Conservation (phyloP, 257 asterid genomes). For the Solanum etuberosum region DNA sequence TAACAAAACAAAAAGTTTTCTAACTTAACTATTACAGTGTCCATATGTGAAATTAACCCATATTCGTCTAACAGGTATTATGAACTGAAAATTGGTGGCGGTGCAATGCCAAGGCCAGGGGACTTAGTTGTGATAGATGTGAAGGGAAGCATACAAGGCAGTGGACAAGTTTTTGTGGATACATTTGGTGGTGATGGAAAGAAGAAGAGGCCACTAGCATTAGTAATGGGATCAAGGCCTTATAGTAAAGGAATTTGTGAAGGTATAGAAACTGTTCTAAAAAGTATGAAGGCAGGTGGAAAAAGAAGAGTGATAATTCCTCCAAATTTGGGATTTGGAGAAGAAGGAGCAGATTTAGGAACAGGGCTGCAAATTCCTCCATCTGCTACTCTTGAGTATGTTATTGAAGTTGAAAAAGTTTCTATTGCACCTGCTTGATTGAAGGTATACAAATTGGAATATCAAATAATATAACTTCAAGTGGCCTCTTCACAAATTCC, state of each 20-base stretch:
- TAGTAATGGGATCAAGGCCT: slow-evolving; percentile 80
- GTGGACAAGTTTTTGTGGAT: slow-evolving; percentile 53
- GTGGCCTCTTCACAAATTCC: too few relatives aligned
- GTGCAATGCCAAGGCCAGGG: slow-evolving; percentile 48
- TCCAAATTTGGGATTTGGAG: slow-evolving; percentile 62
- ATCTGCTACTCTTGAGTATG: slow-evolving; percentile 63
- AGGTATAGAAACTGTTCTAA: slow-evolving; percentile 55
- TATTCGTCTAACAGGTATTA: slow-evolving; percentile 28
- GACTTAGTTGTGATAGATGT: slow-evolving; percentile 77
- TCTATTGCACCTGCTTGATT: slow-evolving; percentile 67
- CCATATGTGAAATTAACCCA: background rate
- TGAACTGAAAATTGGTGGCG: slow-evolving; percentile 65
- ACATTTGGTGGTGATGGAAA: slow-evolving; percentile 30
- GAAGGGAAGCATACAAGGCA: slow-evolving; percentile 51
- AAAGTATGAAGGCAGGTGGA: slow-evolving; percentile 71
- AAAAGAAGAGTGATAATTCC: slow-evolving; percentile 62
- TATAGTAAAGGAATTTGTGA: slow-evolving; percentile 76
- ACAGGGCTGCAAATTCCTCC: slow-evolving; percentile 62
- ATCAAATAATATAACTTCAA: background rate
- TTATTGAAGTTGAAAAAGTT: slow-evolving; percentile 63
- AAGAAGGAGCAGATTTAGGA: slow-evolving; percentile 82
- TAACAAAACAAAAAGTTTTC: too few relatives aligned
- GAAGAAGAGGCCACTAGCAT: slow-evolving; percentile 46
- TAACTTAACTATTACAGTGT: background rate
- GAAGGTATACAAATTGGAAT: background rate